phyloP scores from a whole-genome alignment of 129 eudicot genomes.

The Logfia minima region DNA sequence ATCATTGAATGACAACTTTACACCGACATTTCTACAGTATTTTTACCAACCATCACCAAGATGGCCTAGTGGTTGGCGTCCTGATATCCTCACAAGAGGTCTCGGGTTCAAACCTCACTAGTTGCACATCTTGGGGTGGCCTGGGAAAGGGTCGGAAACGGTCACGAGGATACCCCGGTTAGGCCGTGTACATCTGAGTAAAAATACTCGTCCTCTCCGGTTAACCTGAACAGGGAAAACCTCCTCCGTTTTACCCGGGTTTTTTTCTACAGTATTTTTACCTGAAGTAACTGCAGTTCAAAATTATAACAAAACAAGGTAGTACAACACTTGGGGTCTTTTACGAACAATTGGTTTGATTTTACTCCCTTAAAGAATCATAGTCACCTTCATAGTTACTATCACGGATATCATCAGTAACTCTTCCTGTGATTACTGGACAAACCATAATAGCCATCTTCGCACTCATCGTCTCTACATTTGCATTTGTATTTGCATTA shows the following conservation, averaged over 20 bases:
- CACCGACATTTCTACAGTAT: neutral
- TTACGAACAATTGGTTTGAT: conserved; percentile 38
- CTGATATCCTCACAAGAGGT: no score
- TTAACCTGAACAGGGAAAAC: no score
- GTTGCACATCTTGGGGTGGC: no score
- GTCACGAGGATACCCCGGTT: no score
- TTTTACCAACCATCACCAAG: neutral
- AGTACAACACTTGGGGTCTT: conserved; percentile 44
- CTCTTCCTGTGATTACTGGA: conserved; percentile 44
- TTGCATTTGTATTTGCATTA: conserved; percentile 16
- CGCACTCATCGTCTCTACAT: conserved; percentile 28
- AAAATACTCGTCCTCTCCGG: no score
- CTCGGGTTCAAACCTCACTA: no score
- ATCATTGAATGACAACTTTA: no score
- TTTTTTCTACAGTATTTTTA: neutral
- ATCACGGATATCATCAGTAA: conserved; percentile 29
- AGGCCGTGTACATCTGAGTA: no score
- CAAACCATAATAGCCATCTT: conserved; percentile 44
- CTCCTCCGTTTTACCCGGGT: no score
- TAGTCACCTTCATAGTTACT: conserved; percentile 34
- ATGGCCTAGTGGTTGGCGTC: no score
- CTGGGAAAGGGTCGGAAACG: no score
- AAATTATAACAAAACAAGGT: conserved; percentile 48
- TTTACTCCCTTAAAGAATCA: conserved; percentile 37
- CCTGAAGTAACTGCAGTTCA: conserved; percentile 27